Conservation (phyloP, 441 rosid genomes). For the Daphne laureola region DNA sequence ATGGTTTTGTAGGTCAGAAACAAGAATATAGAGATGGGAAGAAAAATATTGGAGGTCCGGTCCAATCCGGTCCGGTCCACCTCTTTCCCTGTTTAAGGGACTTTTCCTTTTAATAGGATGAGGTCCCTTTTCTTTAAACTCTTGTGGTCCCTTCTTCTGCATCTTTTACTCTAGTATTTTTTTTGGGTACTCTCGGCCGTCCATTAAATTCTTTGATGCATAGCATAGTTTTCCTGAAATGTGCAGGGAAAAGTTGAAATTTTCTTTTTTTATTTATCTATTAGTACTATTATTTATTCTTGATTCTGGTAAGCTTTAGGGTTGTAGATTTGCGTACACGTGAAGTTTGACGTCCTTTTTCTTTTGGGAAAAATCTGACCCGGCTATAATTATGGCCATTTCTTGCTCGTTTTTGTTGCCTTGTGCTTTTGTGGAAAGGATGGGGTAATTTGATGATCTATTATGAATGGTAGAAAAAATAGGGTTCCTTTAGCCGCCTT, state of each 20-base stretch:
- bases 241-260: conserved; percentile 7
- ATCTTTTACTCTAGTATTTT: neutral
- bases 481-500: too few species aligned
- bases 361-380: too few species aligned
- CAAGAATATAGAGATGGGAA: neutral
- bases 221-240: conserved; percentile 16
- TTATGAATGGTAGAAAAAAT: too few species aligned
- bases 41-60: neutral
- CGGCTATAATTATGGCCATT: neutral
- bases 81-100: conserved; percentile 11
- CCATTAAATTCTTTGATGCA: too few species aligned
- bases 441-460: too few species aligned
- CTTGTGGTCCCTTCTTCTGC: conserved; percentile 1
- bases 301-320: conserved; percentile 17
- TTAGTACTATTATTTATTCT: too few species aligned
- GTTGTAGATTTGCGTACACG: conserved; percentile 22
- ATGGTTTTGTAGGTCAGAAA: conserved; percentile 13
- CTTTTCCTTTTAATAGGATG: conserved; percentile 1
- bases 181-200: too few species aligned
- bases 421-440: too few species aligned
- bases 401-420: conserved; percentile 8
- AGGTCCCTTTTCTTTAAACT: conserved; percentile 5
- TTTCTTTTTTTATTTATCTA: conserved; percentile 7
- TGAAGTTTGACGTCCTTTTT: conserved; percentile 10
- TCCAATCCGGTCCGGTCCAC: neutral